phyloP scores from a whole-genome alignment of 2,329 filamentous ascomycete genomes.

The Metarhizium guizhouense region DNA sequence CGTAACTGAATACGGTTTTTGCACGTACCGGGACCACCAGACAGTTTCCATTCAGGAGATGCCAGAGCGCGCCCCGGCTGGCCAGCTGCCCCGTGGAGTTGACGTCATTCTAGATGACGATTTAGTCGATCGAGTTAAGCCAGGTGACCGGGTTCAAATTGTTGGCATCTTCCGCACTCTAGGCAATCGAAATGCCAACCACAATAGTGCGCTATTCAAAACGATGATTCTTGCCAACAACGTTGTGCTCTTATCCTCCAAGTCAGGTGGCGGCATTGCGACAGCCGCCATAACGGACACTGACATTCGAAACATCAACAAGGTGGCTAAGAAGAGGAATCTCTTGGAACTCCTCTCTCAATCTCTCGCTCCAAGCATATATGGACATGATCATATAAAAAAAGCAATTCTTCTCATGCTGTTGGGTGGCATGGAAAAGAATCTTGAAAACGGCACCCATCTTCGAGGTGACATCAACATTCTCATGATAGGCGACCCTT shows the following conservation, averaged over 20 bases:
- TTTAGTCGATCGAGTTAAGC: conserved; percentile 88
- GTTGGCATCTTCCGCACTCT: conserved; percentile 94
- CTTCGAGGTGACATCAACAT: conserved; percentile 98
- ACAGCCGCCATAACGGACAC: conserved; percentile 90
- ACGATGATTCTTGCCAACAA: conserved; percentile 93
- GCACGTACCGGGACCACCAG: conserved; percentile 92
- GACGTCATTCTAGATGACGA: conserved; percentile 97
- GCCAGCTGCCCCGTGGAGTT: conserved; percentile 88
- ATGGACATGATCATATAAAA: conserved; percentile 95
- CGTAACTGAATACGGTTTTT: conserved; percentile 92
- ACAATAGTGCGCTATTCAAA: conserved; percentile 89
- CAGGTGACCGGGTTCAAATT: conserved; percentile 89
- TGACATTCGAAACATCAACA: conserved; percentile 98
- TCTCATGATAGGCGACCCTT: conserved; percentile 97
- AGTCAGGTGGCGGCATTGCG: conserved; percentile 88
- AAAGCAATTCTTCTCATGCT: conserved; percentile 95
- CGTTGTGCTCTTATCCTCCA: conserved; percentile 86
- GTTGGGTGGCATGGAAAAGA: conserved; percentile 94
- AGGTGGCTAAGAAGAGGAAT: conserved; percentile 87
- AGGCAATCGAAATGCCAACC: conserved; percentile 85
- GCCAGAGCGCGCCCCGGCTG: conserved; percentile 91
- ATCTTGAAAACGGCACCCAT: conserved; percentile 95
- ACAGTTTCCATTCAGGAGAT: conserved; percentile 98
- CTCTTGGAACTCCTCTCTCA: conserved; percentile 89
- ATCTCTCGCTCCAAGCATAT: conserved; percentile 92